Conservation (phyloP, 208 protist species). For the Zelonia costaricensis region DNA sequence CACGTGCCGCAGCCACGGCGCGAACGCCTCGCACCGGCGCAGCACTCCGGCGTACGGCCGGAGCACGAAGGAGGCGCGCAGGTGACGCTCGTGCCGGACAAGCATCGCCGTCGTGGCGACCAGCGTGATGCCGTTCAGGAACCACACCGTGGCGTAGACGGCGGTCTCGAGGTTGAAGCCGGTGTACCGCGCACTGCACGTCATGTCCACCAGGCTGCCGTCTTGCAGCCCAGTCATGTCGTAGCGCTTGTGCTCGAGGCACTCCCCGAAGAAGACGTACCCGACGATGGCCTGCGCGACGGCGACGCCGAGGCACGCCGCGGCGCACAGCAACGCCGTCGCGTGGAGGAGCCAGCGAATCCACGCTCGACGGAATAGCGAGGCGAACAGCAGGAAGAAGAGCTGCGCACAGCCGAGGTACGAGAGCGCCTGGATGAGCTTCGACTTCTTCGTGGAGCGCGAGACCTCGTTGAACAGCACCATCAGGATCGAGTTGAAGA, state of each 20-base stretch:
- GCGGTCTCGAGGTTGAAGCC: slow-evolving; percentile 39
- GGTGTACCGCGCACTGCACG: slow-evolving; percentile 27
- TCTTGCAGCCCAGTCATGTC: slow-evolving; percentile 1
- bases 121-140: slow-evolving; percentile 37
- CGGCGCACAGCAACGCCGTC: slow-evolving; percentile 19
- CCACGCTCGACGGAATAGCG: slow-evolving; percentile 26
- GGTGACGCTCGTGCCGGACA: slow-evolving; percentile 18
- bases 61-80: slow-evolving; percentile 19
- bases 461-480: slow-evolving; percentile 39
- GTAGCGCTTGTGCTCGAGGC: slow-evolving; percentile 24
- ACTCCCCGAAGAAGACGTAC: slow-evolving; percentile 28
- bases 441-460: slow-evolving; percentile 5
- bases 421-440: slow-evolving; percentile 23
- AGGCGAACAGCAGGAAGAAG: slow-evolving; percentile 24
- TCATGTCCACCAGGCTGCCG: slow-evolving; percentile 17
- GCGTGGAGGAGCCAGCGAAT: slow-evolving; percentile 15
- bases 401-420: slow-evolving; percentile 41
- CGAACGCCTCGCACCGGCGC: slow-evolving; percentile 8
- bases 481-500: slow-evolving; percentile 41
- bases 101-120: slow-evolving; percentile 23
- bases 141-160: slow-evolving; percentile 26
- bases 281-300: slow-evolving; percentile 28
- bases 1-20: slow-evolving; percentile 13
- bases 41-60: slow-evolving; percentile 31
- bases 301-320: slow-evolving; percentile 21